phyloP scores from a whole-genome alignment of 441 rosid genomes.

The Theobroma grandiflorum region DNA sequence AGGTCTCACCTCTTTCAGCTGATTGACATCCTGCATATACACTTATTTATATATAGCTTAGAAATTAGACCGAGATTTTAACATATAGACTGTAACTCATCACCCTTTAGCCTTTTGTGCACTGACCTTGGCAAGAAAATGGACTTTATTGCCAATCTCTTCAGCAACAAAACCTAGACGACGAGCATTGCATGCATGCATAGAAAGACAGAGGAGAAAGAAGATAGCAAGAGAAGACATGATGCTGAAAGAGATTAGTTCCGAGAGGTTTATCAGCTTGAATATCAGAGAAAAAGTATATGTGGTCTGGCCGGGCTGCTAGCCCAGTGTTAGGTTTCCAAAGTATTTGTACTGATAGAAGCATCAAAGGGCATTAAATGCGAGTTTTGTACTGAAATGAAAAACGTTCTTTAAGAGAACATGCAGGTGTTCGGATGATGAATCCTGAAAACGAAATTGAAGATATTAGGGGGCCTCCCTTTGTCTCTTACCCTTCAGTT shows the following conservation, averaged over 20 bases:
- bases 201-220: conserved; percentile 37
- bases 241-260: conserved; percentile 1
- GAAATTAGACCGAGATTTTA: conserved; percentile 4
- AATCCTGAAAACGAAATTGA: conserved; percentile 45
- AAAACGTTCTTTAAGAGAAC: conserved; percentile 58
- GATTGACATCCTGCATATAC: conserved; percentile 17
- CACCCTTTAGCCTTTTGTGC: background rate
- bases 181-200: conserved; percentile 65
- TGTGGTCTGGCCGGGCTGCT: background rate
- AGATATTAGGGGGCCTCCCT: conserved; percentile 47
- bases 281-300: background rate
- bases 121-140: conserved; percentile 28
- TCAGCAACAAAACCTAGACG: conserved; percentile 31
- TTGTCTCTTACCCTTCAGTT: conserved; percentile 39
- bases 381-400: conserved; percentile 47
- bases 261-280: background rate
- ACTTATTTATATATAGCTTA: background rate
- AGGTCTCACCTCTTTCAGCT: conserved; percentile 19
- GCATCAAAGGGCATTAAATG: conserved; percentile 62
- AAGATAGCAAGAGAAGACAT: conserved; percentile 25
- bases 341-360: conserved; percentile 45
- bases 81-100: background rate
- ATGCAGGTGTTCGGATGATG: conserved; percentile 60
- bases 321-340: conserved; percentile 13
- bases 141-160: conserved; percentile 14